A percentile compares a stretch with the other conserved stretches of the same genome.
Evolutionary conservation across 2,329 filamentous ascomycete species (phyloP).

Genomic region (Purpureocillium takamizusanense): DNA sequence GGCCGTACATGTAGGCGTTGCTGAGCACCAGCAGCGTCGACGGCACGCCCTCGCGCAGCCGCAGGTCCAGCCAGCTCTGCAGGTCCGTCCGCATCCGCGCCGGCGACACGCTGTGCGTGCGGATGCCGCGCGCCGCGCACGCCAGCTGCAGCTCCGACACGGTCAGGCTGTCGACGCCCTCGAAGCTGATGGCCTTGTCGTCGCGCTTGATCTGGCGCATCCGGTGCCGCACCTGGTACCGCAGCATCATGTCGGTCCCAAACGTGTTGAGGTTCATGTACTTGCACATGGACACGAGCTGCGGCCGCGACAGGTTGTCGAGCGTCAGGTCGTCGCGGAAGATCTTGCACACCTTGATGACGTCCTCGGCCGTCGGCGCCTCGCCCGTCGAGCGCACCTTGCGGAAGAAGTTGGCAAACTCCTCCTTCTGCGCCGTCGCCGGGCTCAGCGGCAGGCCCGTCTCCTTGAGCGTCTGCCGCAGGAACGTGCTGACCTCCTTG

Average conservation of each 20-base stretch:
- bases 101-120: slow-evolving; percentile 86
- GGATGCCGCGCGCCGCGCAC: slow-evolving; percentile 83
- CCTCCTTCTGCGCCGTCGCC: slow-evolving; percentile 79
- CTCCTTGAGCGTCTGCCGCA: slow-evolving; percentile 82
- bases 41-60: slow-evolving; percentile 89
- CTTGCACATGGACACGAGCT: slow-evolving; percentile 93
- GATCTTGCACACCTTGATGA: slow-evolving; percentile 98
- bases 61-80: slow-evolving; percentile 86
- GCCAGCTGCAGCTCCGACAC: slow-evolving; percentile 88
- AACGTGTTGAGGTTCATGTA: slow-evolving; percentile 98
- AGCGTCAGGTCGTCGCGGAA: slow-evolving; percentile 97
- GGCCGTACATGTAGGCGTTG: slow-evolving; percentile 95
- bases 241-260: slow-evolving; percentile 94
- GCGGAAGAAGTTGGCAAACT: slow-evolving; percentile 94
- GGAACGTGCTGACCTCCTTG: slow-evolving; percentile 87
- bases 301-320: slow-evolving; percentile 91
- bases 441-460: slow-evolving; percentile 84
- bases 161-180: slow-evolving; percentile 89
- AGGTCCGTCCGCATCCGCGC: slow-evolving; percentile 82
- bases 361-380: slow-evolving; percentile 76
- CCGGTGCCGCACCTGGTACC: slow-evolving; percentile 91
- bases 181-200: slow-evolving; percentile 86
- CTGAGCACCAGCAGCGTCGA: slow-evolving; percentile 91
- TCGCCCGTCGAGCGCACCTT: slow-evolving; percentile 91
- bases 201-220: slow-evolving; percentile 99